Evolutionary conservation across 2,329 filamentous ascomycete genomes (phyloP).

Genomic region (Colletotrichum gloeosporioides): DNA sequence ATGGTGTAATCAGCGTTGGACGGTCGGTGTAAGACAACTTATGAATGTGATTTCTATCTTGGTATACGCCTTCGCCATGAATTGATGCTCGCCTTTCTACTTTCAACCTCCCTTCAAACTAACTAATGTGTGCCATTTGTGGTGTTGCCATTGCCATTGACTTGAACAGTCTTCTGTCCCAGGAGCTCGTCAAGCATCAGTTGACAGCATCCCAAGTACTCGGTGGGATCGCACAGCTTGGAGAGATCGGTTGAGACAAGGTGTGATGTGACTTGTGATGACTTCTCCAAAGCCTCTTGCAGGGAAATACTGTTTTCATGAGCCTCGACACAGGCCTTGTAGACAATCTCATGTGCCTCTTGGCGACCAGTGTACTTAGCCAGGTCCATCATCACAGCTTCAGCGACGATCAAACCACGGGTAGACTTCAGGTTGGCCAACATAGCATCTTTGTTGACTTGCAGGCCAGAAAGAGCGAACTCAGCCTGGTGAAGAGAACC

Average conservation of each 20-base stretch:
- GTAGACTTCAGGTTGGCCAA: constrained; percentile 55
- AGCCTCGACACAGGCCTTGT: constrained; percentile 55
- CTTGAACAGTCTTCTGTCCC: neutral
- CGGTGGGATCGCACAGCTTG: constrained; percentile 27
- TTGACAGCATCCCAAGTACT: constrained; percentile 21
- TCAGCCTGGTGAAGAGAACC: constrained; percentile 59
- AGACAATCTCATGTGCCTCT: constrained; percentile 60
- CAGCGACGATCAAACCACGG: constrained; percentile 58
- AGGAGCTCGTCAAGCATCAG: constrained; percentile 22
- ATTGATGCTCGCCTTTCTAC: neutral
- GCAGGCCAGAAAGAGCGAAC: constrained; percentile 56
- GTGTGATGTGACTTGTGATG: constrained; percentile 44
- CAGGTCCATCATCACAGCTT: constrained; percentile 67
- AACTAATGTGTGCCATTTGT: neutral
- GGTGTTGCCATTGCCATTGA: neutral
- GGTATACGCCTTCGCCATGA: neutral
- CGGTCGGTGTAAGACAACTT: neutral
- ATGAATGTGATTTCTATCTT: neutral
- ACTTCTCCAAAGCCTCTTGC: constrained; percentile 45
- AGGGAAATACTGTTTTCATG: constrained; percentile 49
- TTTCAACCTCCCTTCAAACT: neutral
- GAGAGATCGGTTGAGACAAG: constrained; percentile 30
- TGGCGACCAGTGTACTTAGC: constrained; percentile 57
- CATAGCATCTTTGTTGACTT: constrained; percentile 56
- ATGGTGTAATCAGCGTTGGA: neutral